Percentiles rank a stretch among this genome's conserved stretches.
Conservation (phyloP, 768 basidiomycete species). For the Suillus plorans region DNA sequence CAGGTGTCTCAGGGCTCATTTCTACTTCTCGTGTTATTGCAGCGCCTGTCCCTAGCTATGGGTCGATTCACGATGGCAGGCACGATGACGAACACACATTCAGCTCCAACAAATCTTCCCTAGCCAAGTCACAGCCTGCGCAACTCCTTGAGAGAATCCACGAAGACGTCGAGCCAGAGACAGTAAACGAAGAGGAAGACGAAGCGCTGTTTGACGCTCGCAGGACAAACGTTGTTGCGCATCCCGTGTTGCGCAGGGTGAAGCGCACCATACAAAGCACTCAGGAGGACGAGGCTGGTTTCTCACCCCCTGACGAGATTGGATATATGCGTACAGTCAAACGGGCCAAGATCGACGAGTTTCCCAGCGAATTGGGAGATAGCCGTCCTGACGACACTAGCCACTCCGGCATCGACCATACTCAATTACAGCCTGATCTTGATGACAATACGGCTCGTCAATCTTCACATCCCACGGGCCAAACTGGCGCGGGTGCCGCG, state of each 20-base stretch:
- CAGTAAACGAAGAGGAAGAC: background rate
- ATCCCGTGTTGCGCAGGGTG: constrained; percentile 1
- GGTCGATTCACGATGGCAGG: background rate
- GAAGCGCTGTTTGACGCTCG: background rate
- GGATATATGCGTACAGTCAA: background rate
- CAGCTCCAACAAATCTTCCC: background rate
- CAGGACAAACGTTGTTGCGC: background rate
- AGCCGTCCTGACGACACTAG: background rate
- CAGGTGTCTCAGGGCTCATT: background rate
- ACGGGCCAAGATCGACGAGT: background rate
- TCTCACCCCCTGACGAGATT: background rate
- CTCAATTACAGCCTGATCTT: background rate
- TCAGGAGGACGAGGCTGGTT: background rate
- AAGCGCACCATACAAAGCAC: background rate
- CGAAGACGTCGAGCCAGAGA: constrained; percentile 1
- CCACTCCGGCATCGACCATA: background rate
- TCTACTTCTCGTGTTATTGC: constrained; percentile 1
- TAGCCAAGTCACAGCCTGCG: background rate
- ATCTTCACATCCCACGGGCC: background rate
- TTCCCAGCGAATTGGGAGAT: background rate
- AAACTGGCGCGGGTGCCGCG: background rate
- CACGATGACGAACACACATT: background rate
- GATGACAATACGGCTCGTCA: background rate
- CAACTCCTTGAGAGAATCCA: background rate
- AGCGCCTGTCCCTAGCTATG: background rate